These are phyloP conservation scores for Cyclocybe cylindracea DNA, from an alignment of 768 basidiomycete species.

Conservation along the genomic window DNA sequence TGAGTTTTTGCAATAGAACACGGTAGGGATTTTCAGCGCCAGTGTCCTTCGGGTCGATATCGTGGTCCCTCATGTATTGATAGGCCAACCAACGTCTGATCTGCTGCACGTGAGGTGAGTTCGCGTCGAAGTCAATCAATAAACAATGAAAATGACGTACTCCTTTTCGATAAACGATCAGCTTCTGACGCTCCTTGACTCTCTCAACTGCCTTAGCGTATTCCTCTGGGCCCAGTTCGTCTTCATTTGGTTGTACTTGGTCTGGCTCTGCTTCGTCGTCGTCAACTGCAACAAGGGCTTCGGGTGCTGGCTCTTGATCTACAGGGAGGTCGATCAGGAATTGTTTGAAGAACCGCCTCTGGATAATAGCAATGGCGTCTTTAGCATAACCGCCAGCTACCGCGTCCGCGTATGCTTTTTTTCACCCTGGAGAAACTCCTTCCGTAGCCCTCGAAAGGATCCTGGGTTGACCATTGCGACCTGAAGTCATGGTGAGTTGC, in stretches of 20 bases:
- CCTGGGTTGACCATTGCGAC: conserved; percentile 4
- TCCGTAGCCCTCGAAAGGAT: not conserved
- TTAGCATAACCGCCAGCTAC: not conserved
- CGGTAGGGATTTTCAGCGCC: too few species aligned
- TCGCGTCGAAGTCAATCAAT: too few species aligned
- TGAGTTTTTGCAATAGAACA: too few species aligned
- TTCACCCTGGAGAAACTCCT: not conserved
- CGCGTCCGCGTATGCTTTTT: not conserved
- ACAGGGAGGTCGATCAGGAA: conserved; percentile 8
- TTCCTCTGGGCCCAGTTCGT: not conserved
- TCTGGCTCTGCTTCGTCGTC: conserved; percentile 8
- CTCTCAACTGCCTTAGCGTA: not conserved
- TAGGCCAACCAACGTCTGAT: too few species aligned
- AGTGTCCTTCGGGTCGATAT: too few species aligned
- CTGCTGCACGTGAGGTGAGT: too few species aligned
- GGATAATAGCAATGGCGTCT: conserved; percentile 5
- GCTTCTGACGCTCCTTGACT: not conserved
- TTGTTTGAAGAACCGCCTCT: conserved; percentile 11
- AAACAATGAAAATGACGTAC: too few species aligned
- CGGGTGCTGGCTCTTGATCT: conserved; percentile 1
- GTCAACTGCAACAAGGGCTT: not conserved
- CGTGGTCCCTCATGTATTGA: too few species aligned
- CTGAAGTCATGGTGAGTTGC: too few species aligned
- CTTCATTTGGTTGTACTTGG: not conserved
- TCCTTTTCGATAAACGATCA: too few species aligned